Evolutionary conservation across 2,329 filamentous ascomycete species (phyloP).

Genomic region (Penicillium sp.): DNA sequence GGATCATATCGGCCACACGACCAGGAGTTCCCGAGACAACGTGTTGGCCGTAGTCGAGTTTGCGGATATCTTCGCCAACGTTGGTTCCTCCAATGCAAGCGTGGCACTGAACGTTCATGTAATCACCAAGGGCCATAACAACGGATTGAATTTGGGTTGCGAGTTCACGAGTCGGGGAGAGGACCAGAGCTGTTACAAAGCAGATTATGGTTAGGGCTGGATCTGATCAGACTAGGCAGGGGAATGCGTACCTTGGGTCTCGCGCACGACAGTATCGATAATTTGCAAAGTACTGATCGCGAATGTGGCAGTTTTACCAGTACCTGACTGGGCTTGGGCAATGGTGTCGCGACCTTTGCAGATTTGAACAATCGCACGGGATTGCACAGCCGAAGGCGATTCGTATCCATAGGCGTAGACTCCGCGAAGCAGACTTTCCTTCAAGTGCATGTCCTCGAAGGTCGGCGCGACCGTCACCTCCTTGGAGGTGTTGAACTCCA

Average conservation of each 20-base stretch:
- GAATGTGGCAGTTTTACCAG: slow-evolving; percentile 95
- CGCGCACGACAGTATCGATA: slow-evolving; percentile 87
- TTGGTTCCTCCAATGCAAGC: slow-evolving; percentile 98
- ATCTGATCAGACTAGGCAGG: neutral
- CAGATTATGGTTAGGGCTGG: slow-evolving; percentile 8
- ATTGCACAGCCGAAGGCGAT: slow-evolving; percentile 95
- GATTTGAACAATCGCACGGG: slow-evolving; percentile 95
- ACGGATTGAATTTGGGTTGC: slow-evolving; percentile 99
- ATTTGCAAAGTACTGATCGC: slow-evolving; percentile 95
- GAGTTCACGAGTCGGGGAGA: slow-evolving; percentile 92
- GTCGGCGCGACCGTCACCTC: slow-evolving; percentile 92
- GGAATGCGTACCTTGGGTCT: slow-evolving; percentile 65
- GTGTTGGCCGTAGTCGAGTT: slow-evolving; percentile 91
- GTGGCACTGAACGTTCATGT: slow-evolving; percentile 99
- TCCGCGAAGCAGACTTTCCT: slow-evolving; percentile 93
- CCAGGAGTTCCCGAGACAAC: slow-evolving; percentile 97
- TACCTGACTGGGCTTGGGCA: slow-evolving; percentile 94
- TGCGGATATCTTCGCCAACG: slow-evolving; percentile 98
- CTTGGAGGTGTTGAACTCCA: slow-evolving; percentile 98
- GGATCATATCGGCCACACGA: slow-evolving; percentile 99
- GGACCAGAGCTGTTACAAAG: slow-evolving; percentile 66
- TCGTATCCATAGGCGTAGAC: slow-evolving; percentile 99
- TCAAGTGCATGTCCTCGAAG: slow-evolving; percentile 93
- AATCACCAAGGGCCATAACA: slow-evolving; percentile 96
- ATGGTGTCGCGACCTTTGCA: slow-evolving; percentile 99